These are phyloP conservation scores for Nephromyces sp. DNA, from an alignment of 169 alveolate species.

Conservation along the genomic window DNA sequence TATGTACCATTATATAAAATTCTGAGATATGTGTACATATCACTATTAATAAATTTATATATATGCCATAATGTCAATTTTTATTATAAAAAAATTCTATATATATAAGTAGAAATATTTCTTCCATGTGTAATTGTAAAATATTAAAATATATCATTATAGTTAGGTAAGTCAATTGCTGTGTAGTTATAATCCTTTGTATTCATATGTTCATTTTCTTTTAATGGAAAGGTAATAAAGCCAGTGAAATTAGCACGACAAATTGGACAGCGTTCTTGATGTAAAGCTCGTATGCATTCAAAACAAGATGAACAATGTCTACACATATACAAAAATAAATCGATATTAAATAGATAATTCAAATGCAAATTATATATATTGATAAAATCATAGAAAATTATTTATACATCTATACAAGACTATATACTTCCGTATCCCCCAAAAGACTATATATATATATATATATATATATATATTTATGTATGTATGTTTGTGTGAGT, in stretches of 20 bases:
- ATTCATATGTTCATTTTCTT: neutral
- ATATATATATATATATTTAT: too few relatives aligned
- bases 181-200: neutral
- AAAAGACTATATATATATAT: too few relatives aligned
- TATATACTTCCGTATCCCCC: too few relatives aligned
- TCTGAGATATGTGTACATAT: neutral
- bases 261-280: conserved; percentile 49
- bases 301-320: conserved; percentile 34
- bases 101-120: neutral
- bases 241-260: conserved; percentile 43
- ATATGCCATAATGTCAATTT: neutral
- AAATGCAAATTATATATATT: too few relatives aligned
- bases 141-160: neutral
- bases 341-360: too few relatives aligned
- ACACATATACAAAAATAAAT: conserved; percentile 8
- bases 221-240: conserved; percentile 43
- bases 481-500: too few relatives aligned
- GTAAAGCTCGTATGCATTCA: conserved; percentile 41
- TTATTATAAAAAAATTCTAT: neutral
- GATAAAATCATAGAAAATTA: too few relatives aligned
- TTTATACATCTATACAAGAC: too few relatives aligned
- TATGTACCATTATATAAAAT: too few relatives aligned
- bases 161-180: neutral
- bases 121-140: neutral
- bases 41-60: neutral